Percentiles rank a stretch among this genome's conserved stretches.
These are phyloP conservation scores for Naematelia encephala DNA, from an alignment of 768 basidiomycete genomes.

Conservation along the genomic window DNA sequence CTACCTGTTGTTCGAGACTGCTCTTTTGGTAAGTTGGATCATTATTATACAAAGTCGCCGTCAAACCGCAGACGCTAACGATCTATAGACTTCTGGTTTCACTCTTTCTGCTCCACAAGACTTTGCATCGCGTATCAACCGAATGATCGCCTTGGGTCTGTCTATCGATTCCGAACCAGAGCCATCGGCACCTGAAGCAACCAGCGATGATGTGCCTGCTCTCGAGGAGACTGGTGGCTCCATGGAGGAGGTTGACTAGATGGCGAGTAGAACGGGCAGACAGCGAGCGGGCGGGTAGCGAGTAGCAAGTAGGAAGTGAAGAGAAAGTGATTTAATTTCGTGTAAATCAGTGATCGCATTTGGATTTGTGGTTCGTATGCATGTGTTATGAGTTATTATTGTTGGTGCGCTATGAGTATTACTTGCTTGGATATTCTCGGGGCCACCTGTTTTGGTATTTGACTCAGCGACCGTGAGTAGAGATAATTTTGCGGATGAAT, in stretches of 20 bases:
- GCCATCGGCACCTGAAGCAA: constrained; percentile 52
- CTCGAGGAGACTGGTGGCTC: constrained; percentile 47
- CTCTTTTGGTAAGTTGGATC: constrained; percentile 87
- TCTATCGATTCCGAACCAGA: constrained; percentile 65
- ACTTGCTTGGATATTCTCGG: too few relatives aligned
- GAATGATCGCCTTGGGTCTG: constrained; percentile 78
- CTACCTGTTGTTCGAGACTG: constrained; percentile 93
- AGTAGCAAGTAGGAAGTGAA: too few relatives aligned
- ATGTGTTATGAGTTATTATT: too few relatives aligned
- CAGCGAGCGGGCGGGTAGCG: not conserved
- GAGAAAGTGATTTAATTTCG: not conserved
- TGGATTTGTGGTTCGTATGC: not conserved
- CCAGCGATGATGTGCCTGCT: constrained; percentile 48
- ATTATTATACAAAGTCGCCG: not conserved
- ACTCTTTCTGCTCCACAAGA: constrained; percentile 90
- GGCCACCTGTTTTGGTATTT: too few relatives aligned
- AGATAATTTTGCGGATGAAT: too few relatives aligned
- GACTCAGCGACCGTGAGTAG: too few relatives aligned
- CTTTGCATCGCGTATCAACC: constrained; percentile 93
- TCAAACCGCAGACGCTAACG: constrained; percentile 3
- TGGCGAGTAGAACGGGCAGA: not conserved
- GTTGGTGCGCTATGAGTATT: too few relatives aligned
- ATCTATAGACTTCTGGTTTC: constrained; percentile 57
- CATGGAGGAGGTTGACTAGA: constrained; percentile 88
- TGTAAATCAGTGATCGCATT: not conserved